Evolutionary conservation across 2,329 filamentous ascomycete species (phyloP), one percentile per base, ranked within the genome.

Genomic region (Botryotinia calthae): DNA sequence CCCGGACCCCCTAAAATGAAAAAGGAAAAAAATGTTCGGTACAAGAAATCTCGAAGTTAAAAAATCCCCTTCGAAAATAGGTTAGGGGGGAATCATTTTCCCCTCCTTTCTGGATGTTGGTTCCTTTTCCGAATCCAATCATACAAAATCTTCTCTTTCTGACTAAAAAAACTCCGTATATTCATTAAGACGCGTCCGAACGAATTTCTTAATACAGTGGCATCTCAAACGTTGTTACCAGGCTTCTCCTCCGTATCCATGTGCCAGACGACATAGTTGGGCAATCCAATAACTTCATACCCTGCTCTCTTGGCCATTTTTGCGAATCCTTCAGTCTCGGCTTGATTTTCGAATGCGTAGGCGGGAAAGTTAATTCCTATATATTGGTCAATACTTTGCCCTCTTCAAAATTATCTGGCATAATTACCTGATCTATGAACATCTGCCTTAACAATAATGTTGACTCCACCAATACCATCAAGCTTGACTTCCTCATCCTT

Each of bases 221-320:
- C 68, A 65, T 70, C n/a, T 71, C 66, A 72, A 69, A 72, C 73
- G 63, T 73, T 74, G 73, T 98, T 98, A 48, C 94, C 94, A 48
- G 90, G 88, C 86, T 98, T 97, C 85, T 99, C 96, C 72, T 95
- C 90, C 3, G 96, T 99, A 82, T 99, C 96, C 79, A 97, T 93
- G 82, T 99, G 96, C 96, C 96, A 99, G 73, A 99, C 95, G 68
- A 99, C 91, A 82, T 99, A 99, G 82, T 99, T 99, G 59, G 95
- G 96, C 72, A 99, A 86, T 63, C 96, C 96, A 77, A 94, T 89
- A 40, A 99, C 96, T 80, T 93, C 88, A 82, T 98, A 98, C 62
- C 96, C 96, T 28, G 96, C 96, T 76, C 94, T 88, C 85, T 97
- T 98, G 74, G 96, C 96, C 96, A 99, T 99, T 82, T 97, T 97